Conservation (phyloP, 345 rosid genomes). For the Salix brachista region DNA sequence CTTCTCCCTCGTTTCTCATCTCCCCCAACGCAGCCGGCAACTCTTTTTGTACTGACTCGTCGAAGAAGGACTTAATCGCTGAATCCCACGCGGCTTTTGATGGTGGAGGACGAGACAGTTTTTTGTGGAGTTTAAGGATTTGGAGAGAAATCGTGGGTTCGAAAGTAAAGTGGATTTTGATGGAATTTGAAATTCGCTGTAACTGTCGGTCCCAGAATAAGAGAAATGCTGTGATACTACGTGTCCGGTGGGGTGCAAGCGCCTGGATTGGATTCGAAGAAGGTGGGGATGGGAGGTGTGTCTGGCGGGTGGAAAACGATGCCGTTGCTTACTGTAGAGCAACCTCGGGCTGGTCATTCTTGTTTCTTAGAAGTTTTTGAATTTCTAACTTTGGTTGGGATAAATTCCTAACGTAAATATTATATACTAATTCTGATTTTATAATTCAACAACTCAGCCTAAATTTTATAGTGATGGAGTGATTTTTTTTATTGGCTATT, state of each 20-base stretch:
- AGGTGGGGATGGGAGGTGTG: conserved; percentile 49
- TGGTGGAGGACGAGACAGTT: conserved; percentile 6
- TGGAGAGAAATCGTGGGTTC: conserved; percentile 45
- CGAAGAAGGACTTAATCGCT: conserved; percentile 31
- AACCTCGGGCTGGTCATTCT: conserved; percentile 45
- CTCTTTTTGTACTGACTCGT: conserved; percentile 40
- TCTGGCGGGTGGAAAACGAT: conserved; percentile 35
- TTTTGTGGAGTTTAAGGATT: not conserved
- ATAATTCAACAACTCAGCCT: too few relatives aligned
- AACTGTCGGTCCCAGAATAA: conserved; percentile 75
- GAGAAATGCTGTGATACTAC: conserved; percentile 41
- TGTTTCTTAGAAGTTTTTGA: not conserved
- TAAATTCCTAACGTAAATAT: too few relatives aligned
- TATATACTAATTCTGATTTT: too few relatives aligned
- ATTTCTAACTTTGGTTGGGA: not conserved
- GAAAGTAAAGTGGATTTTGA: conserved; percentile 43
- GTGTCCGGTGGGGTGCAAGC: conserved; percentile 85
- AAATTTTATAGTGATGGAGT: too few relatives aligned
- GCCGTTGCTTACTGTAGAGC: conserved; percentile 47
- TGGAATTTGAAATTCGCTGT: conserved; percentile 51
- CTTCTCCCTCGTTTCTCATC: conserved; percentile 45
- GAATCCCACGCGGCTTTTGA: conserved; percentile 31
- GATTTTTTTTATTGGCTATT: too few relatives aligned
- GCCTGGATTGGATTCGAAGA: conserved; percentile 67
- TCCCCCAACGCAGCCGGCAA: conserved; percentile 40